Base-by-base conservation (phyloP, 371 early-diverging fungal species). In the Cokeromyces recurvatus region DNA sequence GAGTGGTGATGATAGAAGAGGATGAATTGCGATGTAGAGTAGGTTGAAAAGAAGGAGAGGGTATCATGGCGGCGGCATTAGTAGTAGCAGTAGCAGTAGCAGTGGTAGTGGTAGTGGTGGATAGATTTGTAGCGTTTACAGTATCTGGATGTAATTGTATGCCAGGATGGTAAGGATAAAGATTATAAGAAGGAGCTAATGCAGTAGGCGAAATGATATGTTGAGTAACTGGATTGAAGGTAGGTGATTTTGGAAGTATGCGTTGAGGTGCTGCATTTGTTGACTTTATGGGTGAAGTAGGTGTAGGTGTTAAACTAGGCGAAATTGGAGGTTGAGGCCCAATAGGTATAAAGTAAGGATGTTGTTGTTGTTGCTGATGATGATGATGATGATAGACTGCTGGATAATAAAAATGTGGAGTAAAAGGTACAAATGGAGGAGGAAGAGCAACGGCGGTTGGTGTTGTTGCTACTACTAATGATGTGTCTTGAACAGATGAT, bases 111-210 rank as follows among this genome's bases (percentile, higher is more conserved):
- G 38, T 2, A 34, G 35, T 32, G 1, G 46, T 36, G 1, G 47
- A n/a, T n/a, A n/a, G n/a, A n/a, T n/a, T n/a, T n/a, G n/a, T n/a
- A n/a, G n/a, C n/a, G n/a, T n/a, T n/a, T n/a, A n/a, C n/a, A n/a
- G n/a, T n/a, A n/a, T n/a, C n/a, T 17, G 54, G 55, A 41, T 50
- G 51, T 22, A 59, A 37, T 38, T 53, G 59, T 27, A 54, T 54
- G 22, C 54, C 53, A 1, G 54, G 24, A 27, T 58, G 59, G 14
- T 49, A 22, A 17, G 56, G 40, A 35, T 52, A 58, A 31, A 53
- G 57, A 51, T 48, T 34, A 22, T 19, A 55, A 1, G 43, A 38
- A 34, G 49, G 43, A 8, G 55, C 44, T 34, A 44, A 32, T 24
- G 55, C 12, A 2, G 48, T 9, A 16, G 43, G 44, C 32, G 9